Evolutionary conservation across 371 early-diverging fungal species (phyloP), one percentile per base, ranked within the genome.

Genomic region (Saksenaea vasiformis): DNA sequence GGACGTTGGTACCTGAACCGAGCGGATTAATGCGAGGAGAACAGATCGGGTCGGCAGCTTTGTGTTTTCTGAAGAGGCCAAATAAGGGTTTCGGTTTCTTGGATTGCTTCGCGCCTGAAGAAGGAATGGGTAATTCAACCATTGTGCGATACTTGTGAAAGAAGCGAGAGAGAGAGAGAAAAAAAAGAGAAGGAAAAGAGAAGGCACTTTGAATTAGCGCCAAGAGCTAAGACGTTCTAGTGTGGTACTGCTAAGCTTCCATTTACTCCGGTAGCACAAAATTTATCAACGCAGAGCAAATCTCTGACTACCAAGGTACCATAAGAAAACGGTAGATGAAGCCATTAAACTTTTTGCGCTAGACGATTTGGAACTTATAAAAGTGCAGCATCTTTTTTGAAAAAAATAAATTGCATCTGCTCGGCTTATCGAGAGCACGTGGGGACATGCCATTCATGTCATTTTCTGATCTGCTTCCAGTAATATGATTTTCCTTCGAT

Each of bases 61-160:
- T 61, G 17, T 8, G 47, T 35, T 35, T 60, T 11, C 61, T 53
- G 13, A 61, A 61, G 7, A 61, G 26, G 24, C 61, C 39, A 54
- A 61, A 61, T 17, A 61, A 26, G 9, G 61, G 61, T 24, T 54
- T 54, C 2, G 61, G 61, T 34, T 61, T 61, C 51, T 61, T 61
- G 10, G 51, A 54, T 27, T 27, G 56, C 56, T 34, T 55, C 31
- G 22, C 51, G 1, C 22, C 22, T 47, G 51, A 26, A 8, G 51
- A 1, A 22, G 51, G 11, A 47, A 47, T 47, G 22, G 51, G 22
- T 47, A 47, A 22, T 17, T 47, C 51, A 22, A 47, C 51, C 51
- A 47, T 47, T n/a, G n/a, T 22, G 10, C 3, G 10, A 26, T 47
- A 22, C 7, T 22, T n/a, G 24, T 22, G 51, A 47, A 22, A 22